Conservation (phyloP, 345 rosid species). For the Cardamine occulta region DNA sequence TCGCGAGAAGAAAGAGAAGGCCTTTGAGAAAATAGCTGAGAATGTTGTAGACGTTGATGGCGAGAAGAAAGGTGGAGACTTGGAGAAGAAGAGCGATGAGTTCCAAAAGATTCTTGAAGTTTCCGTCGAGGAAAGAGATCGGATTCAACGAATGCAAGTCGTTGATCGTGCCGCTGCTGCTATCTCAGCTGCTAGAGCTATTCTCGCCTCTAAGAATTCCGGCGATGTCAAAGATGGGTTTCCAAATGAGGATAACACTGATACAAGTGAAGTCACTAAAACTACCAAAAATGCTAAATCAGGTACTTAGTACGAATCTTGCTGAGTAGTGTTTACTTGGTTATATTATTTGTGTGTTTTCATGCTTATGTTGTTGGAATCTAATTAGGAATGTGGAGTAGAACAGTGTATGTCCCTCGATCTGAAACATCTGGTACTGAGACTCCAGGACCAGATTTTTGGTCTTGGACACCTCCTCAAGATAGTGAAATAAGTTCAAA, state of each 20-base stretch:
- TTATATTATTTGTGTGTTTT: background rate
- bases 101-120: conserved; percentile 72
- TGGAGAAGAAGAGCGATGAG: conserved; percentile 77
- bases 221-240: conserved; percentile 28
- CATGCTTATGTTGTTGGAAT: conserved; percentile 6
- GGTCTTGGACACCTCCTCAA: conserved; percentile 89
- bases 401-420: conserved; percentile 48
- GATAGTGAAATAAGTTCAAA: conserved; percentile 36
- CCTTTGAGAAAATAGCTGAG: conserved; percentile 59
- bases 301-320: conserved; percentile 15
- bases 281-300: conserved; percentile 16
- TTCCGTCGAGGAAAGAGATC: conserved; percentile 76
- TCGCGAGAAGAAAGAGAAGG: conserved; percentile 67
- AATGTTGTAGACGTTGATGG: conserved; percentile 27
- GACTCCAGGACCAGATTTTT: conserved; percentile 92
- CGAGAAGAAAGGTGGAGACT: conserved; percentile 37
- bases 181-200: conserved; percentile 71
- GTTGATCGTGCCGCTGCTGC: conserved; percentile 88
- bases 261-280: background rate
- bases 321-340: background rate
- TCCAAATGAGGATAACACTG: background rate
- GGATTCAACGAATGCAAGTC: conserved; percentile 80
- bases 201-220: conserved; percentile 51
- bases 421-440: conserved; percentile 52
- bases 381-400: conserved; percentile 48